phyloP scores from a whole-genome alignment of 805 yeast genomes.

The Gaillardinia entomophila region DNA sequence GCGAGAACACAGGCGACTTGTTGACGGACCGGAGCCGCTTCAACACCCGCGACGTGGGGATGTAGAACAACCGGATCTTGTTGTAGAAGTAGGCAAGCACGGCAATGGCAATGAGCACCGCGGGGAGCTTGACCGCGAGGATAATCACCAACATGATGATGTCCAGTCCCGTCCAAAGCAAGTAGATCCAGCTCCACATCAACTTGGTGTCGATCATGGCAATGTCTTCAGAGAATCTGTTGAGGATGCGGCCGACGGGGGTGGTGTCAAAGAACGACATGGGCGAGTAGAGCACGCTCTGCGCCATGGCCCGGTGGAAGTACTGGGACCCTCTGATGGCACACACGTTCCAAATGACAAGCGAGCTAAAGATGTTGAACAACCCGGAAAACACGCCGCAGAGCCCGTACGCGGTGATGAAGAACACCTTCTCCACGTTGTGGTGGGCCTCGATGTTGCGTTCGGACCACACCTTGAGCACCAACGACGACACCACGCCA shows the following conservation, averaged over 20 bases:
- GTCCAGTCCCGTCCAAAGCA: background rate
- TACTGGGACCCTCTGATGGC: conserved; percentile 8
- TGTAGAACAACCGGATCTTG: conserved; percentile 14
- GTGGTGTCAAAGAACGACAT: conserved; percentile 16
- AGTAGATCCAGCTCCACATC: background rate
- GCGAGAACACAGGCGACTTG: conserved; percentile 22
- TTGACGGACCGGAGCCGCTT: conserved; percentile 19
- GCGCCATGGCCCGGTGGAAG: conserved; percentile 13
- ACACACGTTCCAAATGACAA: conserved; percentile 10
- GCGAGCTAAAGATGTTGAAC: conserved; percentile 8
- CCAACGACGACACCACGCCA: conserved; percentile 5
- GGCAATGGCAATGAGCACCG: background rate
- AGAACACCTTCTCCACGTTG: conserved; percentile 6
- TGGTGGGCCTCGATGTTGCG: conserved; percentile 6
- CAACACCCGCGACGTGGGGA: conserved; percentile 21
- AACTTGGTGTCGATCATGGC: background rate
- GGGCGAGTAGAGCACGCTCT: conserved; percentile 11
- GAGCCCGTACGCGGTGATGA: conserved; percentile 6
- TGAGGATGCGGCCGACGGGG: conserved; percentile 12
- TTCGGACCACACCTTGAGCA: conserved; percentile 14
- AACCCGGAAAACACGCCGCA: conserved; percentile 10
- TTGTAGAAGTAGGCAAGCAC: conserved; percentile 9
- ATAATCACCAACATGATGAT: background rate
- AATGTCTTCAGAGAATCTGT: conserved; percentile 12
- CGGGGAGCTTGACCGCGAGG: background rate